A percentile compares a stretch with the other conserved stretches of the same genome.
Evolutionary conservation across 495 filamentous ascomycete genomes (phyloP).

Genomic region (Sordaria brevicollis): DNA sequence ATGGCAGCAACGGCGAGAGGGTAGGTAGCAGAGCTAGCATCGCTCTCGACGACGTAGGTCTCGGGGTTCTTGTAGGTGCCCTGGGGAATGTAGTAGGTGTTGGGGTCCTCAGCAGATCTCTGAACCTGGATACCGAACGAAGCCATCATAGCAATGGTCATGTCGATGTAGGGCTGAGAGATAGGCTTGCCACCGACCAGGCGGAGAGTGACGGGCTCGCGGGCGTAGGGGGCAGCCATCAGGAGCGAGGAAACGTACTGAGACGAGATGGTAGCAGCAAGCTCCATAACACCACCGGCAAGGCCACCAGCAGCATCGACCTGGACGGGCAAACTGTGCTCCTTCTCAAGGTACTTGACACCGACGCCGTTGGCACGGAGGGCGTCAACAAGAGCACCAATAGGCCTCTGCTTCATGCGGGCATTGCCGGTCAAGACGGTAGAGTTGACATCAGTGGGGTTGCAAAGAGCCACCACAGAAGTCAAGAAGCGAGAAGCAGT

Average conservation of each 20-base stretch:
- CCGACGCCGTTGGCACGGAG: constrained; percentile 72
- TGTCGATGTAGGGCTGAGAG: constrained; percentile 94
- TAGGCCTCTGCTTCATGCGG: constrained; percentile 93
- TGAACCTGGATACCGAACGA: constrained; percentile 78
- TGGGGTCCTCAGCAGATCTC: constrained; percentile 47
- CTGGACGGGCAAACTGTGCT: constrained; percentile 71
- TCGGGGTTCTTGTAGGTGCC: constrained; percentile 74
- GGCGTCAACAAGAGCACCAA: constrained; percentile 88
- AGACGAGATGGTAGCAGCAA: constrained; percentile 89
- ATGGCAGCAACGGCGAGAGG: constrained; percentile 92
- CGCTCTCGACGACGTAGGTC: constrained; percentile 88
- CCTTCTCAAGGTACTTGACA: constrained; percentile 72
- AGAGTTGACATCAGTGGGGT: constrained; percentile 46
- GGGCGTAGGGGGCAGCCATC: constrained; percentile 95
- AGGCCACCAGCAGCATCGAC: constrained; percentile 78
- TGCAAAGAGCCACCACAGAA: constrained; percentile 78
- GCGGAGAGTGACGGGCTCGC: constrained; percentile 80
- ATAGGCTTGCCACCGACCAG: constrained; percentile 92
- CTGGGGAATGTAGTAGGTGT: constrained; percentile 92
- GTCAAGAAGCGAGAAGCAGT: constrained; percentile 95
- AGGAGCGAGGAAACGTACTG: constrained; percentile 95
- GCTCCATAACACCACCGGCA: constrained; percentile 80
- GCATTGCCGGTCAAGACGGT: constrained; percentile 88
- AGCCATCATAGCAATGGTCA: constrained; percentile 98
- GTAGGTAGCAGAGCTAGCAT: constrained; percentile 96